Conservation (phyloP, 176 grass and related monocot genomes). For the Lolium rigidum region DNA sequence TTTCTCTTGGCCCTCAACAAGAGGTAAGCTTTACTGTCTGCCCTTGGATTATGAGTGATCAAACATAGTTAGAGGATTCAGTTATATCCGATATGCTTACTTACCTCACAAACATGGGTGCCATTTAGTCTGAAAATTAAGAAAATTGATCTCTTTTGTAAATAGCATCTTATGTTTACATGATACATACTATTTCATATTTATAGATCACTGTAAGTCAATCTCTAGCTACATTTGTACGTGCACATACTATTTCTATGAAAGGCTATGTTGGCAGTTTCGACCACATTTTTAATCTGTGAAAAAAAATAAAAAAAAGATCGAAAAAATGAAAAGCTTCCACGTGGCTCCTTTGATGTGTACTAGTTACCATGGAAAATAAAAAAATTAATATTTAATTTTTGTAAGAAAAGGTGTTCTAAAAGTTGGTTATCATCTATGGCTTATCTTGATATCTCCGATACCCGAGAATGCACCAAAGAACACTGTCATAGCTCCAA, state of each 20-base stretch:
- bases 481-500: too few relatives aligned
- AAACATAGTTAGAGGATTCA: neutral
- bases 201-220: conserved; percentile 1
- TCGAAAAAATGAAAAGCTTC: too few relatives aligned
- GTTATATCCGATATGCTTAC: conserved; percentile 10
- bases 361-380: too few relatives aligned
- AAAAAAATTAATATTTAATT: too few relatives aligned
- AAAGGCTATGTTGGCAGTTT: too few relatives aligned
- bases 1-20: conserved; percentile 72
- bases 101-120: neutral
- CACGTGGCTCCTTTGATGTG: too few relatives aligned
- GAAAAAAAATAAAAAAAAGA: too few relatives aligned
- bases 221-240: neutral
- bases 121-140: conserved; percentile 16
- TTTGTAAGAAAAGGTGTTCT: too few relatives aligned
- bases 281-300: too few relatives aligned
- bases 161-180: conserved; percentile 1
- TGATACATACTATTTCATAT: conserved; percentile 1
- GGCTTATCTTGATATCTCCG: too few relatives aligned
- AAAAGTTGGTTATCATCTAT: too few relatives aligned
- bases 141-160: neutral
- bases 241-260: neutral
- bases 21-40: conserved; percentile 59
- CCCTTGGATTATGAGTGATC: neutral
- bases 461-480: too few relatives aligned